These are phyloP conservation scores for Dactylellina leptospora DNA, from an alignment of 2,329 filamentous ascomycete genomes.

Conservation along the genomic window DNA sequence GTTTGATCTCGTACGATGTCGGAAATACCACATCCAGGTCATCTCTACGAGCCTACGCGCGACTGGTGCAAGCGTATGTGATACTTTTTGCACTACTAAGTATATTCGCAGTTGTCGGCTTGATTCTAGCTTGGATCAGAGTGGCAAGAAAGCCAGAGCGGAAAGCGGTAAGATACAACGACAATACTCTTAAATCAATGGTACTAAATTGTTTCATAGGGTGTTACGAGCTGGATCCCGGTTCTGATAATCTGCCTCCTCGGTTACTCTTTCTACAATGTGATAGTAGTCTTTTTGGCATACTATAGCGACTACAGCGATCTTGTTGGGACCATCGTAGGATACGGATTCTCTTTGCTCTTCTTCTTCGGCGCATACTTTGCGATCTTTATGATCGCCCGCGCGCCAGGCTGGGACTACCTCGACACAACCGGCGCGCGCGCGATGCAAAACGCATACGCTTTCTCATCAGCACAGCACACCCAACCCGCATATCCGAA, in stretches of 20 bases:
- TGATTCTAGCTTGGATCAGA: slow-evolving; percentile 21
- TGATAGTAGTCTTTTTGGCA: slow-evolving; percentile 8
- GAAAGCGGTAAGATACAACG: slow-evolving; percentile 26
- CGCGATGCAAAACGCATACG: slow-evolving; percentile 16
- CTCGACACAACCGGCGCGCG: slow-evolving; percentile 2
- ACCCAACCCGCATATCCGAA: background rate
- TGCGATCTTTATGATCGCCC: slow-evolving; percentile 38
- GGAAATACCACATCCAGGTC: background rate
- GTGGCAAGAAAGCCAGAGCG: slow-evolving; percentile 22
- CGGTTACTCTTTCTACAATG: slow-evolving; percentile 28
- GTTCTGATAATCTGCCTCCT: slow-evolving; percentile 31
- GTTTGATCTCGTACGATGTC: slow-evolving; percentile 17
- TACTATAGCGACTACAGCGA: slow-evolving; percentile 4
- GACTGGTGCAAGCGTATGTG: slow-evolving; percentile 19
- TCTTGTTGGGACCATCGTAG: slow-evolving; percentile 2
- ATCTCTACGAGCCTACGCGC: background rate
- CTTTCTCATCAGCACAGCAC: background rate
- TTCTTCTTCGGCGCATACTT: slow-evolving; percentile 39
- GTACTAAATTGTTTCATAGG: slow-evolving; percentile 14
- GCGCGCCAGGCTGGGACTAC: slow-evolving; percentile 36
- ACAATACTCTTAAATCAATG: no score
- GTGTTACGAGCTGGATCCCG: slow-evolving; percentile 28
- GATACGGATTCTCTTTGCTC: slow-evolving; percentile 20
- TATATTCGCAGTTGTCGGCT: slow-evolving; percentile 24
- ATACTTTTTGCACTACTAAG: slow-evolving; percentile 6